Evolutionary conservation across 1,284 basidiomycete species (phyloP), one percentile per base, ranked within the genome.

Genomic region (Ustilago lituana): DNA sequence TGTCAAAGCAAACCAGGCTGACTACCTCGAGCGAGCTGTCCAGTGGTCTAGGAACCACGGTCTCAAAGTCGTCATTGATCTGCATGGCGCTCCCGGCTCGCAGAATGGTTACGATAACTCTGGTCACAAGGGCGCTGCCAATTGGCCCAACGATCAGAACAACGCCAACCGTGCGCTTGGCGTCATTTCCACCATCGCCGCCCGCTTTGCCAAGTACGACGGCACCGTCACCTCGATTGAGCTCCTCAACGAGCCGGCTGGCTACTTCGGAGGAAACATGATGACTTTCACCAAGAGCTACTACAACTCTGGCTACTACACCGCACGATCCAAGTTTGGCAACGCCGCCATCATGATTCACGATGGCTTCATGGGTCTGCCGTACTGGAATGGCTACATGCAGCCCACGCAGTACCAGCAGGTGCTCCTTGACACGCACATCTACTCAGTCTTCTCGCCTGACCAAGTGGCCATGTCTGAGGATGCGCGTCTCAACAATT

Each of bases 341-440:
- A 71, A 63, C 17, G 51, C 72, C 12, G 56, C 74, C 33, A 72
- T 80, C 19, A 85, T 93, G 66, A 87, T 95, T 50, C 89, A 91
- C 77, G 94, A 97, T 78, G 93, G 90, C 2, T 91, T 96, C 87
- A 89, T 93, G 82, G 85, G 88, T 33, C 83, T 92, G 26, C 86
- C 85, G 52, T 90, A 87, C 74, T 96, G 91, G 90, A 83, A 85
- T 47, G 88, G 88, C 32, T 90, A 89, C 77, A 86, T 90, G 86
- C 85, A 86, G 1, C 73, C 85, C 19, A 82, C 85, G 85, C 65
- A 79, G 23, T 86, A 80, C 74, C 71, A 84, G 54, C 88, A 89
- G 37, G 92, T 94, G 26, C 87, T 90, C 22, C 87, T 96, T 83
- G 94, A 97, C 61, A 78, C 77, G 7, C 82, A 83, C 65, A 64